Percentiles rank a stretch among this genome's conserved stretches.
These are phyloP conservation scores for Nitzschia sp. DNA, from an alignment of 108 stramenopile species.

Conservation along the genomic window DNA sequence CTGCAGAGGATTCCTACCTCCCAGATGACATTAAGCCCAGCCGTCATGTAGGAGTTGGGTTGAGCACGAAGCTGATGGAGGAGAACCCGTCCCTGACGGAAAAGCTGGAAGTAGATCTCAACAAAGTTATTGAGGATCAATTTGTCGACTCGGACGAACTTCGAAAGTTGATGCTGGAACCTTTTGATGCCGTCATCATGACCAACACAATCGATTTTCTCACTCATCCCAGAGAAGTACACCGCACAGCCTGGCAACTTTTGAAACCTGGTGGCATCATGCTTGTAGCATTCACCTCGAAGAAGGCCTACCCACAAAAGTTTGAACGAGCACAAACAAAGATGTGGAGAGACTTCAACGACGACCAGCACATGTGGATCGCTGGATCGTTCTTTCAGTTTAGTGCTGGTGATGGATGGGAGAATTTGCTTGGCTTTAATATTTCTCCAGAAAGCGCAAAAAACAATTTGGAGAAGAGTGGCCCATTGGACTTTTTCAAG, in stretches of 20 bases:
- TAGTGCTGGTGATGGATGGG: slow-evolving; percentile 88
- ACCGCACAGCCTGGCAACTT: slow-evolving; percentile 74
- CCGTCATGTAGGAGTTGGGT: slow-evolving; percentile 81
- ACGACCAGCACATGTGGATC: slow-evolving; percentile 98
- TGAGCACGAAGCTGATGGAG: slow-evolving; percentile 63
- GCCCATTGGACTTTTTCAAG: slow-evolving; percentile 53
- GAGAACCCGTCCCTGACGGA: slow-evolving; percentile 78
- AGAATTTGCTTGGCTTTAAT: slow-evolving; percentile 79
- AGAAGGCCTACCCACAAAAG: slow-evolving; percentile 66
- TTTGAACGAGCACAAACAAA: slow-evolving; percentile 85
- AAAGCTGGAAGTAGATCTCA: slow-evolving; percentile 70
- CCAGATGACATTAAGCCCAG: slow-evolving; percentile 62
- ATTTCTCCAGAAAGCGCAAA: slow-evolving; percentile 81
- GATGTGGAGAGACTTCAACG: slow-evolving; percentile 91
- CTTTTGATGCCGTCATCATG: slow-evolving; percentile 85
- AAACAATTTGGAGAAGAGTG: slow-evolving; percentile 34
- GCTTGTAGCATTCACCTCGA: slow-evolving; percentile 75
- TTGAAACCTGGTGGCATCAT: slow-evolving; percentile 86
- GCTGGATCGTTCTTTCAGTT: slow-evolving; percentile 91
- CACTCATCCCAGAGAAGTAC: slow-evolving; percentile 82
- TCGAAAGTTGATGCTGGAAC: slow-evolving; percentile 47
- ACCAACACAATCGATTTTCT: slow-evolving; percentile 86
- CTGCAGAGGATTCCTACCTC: slow-evolving; percentile 84
- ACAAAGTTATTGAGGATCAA: slow-evolving; percentile 71
- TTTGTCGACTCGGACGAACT: slow-evolving; percentile 74